Evolutionary conservation across 345 rosid genomes (phyloP), one percentile per base, ranked within the genome.

Genomic region (thale cress (Arabidopsis thaliana)): DNA sequence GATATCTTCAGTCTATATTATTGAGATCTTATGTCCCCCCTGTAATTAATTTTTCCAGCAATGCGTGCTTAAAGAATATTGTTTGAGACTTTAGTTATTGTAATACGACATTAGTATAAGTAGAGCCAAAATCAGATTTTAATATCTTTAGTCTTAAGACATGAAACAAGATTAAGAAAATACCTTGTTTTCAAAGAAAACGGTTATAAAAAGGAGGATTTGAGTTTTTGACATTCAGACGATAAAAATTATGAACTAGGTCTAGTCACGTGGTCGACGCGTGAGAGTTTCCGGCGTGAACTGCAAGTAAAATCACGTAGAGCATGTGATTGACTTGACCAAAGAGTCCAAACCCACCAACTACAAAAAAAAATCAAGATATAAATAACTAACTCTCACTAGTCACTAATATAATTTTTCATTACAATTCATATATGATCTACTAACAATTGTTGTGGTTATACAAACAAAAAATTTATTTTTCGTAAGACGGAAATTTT

Each of bases 111-210:
- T 52, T 52, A 16, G 55, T 34, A 61, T 24, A 44, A 22, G 59
- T 49, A 63, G 76, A 70, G 30, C 50, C 51, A 55, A 77, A 77
- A 69, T 63, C 76, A 46, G 80, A 55, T 70, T 76, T 69, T 76
- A 77, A 63, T 61, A 59, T 68, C 37, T 58, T 33, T 41, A 51
- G 49, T 59, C 74, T 14, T 2, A 59, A 40, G 62, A 41, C 62
- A 38, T 61, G 59, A 22, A 37, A 7, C 51, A 16, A 32, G 23
- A 48, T 68, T 30, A 28, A 59, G 5, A 25, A 22, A 67, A 3
- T 12, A 55, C 30, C 52, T 51, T 40, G 24, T 49, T 59, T 13
- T 38, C 61, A 59, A 59, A 51, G 24, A 50, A 32, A 67, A 40
- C 28, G 55, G 41, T 23, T 59, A 6, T 5, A 32, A 65, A 60